phyloP scores from a whole-genome alignment of 148 eudicot species.

The Chenopodium suecicum region DNA sequence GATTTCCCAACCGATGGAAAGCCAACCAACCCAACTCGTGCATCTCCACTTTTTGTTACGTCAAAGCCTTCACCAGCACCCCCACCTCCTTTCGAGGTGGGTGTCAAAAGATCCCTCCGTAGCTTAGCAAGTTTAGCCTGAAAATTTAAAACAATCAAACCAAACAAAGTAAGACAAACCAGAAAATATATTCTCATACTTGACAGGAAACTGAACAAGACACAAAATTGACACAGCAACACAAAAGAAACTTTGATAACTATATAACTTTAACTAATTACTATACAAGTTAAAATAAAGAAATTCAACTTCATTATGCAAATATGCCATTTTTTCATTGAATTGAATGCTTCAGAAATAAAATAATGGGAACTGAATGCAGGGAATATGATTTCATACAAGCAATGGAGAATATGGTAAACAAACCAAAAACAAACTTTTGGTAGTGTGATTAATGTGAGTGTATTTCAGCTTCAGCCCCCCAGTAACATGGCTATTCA shows the following conservation, averaged over 20 bases:
- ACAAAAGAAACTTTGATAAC: neutral
- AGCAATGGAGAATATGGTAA: neutral
- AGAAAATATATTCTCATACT: neutral
- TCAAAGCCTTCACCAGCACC: slow-evolving; percentile 99
- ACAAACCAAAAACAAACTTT: neutral
- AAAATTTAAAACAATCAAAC: slow-evolving; percentile 12
- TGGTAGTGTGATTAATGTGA: neutral
- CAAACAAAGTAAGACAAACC: neutral
- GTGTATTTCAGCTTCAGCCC: neutral
- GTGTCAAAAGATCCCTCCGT: slow-evolving; percentile 87
- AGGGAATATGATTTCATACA: neutral
- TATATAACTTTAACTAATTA: neutral
- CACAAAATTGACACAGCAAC: neutral
- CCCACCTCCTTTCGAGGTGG: slow-evolving; percentile 90
- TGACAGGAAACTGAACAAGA: neutral
- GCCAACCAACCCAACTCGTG: slow-evolving; percentile 98
- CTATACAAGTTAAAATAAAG: neutral
- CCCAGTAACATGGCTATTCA: too few species aligned
- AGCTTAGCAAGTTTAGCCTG: slow-evolving; percentile 99
- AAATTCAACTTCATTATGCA: neutral
- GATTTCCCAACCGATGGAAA: slow-evolving; percentile 99
- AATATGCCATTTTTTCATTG: neutral
- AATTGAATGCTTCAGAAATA: neutral
- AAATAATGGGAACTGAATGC: neutral
- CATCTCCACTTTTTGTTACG: slow-evolving; percentile 99